phyloP scores from a whole-genome alignment of 208 protist species.

The Vickermania spadyakhi region DNA sequence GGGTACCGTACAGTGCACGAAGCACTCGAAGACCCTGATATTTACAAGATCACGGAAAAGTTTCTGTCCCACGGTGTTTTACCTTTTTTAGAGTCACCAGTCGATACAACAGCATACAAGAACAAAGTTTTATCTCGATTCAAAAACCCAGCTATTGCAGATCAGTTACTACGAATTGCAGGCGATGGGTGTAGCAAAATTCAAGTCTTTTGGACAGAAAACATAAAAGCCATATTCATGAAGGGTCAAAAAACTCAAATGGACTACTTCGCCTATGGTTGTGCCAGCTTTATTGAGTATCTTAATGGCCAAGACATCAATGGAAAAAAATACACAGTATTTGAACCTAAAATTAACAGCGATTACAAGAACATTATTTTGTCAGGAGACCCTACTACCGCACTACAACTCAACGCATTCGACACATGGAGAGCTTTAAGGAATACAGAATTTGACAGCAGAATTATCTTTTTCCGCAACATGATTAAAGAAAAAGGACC shows the following conservation, averaged over 20 bases:
- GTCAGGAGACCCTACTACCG: slow-evolving; percentile 8
- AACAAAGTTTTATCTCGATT: slow-evolving; percentile 22
- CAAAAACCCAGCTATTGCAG: slow-evolving; percentile 19
- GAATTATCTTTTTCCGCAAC: slow-evolving; percentile 19
- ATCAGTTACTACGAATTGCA: slow-evolving; percentile 28
- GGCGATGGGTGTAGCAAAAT: slow-evolving; percentile 32
- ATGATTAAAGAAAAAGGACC: slow-evolving; percentile 23
- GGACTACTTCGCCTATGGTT: slow-evolving; percentile 23
- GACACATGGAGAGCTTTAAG: slow-evolving; percentile 22
- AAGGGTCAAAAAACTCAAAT: background rate
- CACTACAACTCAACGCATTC: slow-evolving; percentile 22
- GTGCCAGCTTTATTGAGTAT: slow-evolving; percentile 21
- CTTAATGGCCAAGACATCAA: slow-evolving; percentile 22
- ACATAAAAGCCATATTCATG: slow-evolving; percentile 10
- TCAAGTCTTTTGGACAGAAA: slow-evolving; percentile 31
- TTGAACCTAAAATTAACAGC: slow-evolving; percentile 20
- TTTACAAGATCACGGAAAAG: slow-evolving; percentile 15
- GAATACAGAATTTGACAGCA: slow-evolving; percentile 17
- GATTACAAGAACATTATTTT: slow-evolving; percentile 14
- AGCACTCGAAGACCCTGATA: slow-evolving; percentile 19
- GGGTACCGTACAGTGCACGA: slow-evolving; percentile 23
- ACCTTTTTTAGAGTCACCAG: slow-evolving; percentile 18
- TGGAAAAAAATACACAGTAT: slow-evolving; percentile 13
- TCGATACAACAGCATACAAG: slow-evolving; percentile 27
- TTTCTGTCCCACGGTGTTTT: slow-evolving; percentile 17